Evolutionary conservation across 768 basidiomycete genomes (phyloP), one percentile per base, ranked within the genome.

Genomic region (Pleurotus salmoneostramineus): DNA sequence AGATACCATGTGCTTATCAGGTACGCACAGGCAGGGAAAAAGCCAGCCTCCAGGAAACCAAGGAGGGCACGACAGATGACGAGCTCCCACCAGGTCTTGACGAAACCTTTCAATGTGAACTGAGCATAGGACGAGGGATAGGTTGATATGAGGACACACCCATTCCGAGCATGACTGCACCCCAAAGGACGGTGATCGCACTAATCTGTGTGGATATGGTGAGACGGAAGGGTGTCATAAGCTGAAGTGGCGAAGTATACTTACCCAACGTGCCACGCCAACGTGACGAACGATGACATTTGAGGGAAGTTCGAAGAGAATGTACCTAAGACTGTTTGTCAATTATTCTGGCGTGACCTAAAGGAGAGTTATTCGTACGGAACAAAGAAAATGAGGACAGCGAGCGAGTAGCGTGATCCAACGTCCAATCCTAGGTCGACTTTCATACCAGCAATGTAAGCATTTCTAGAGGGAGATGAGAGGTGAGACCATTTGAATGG

Each of bases 171-270:
- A 55, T 55, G 37, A 32, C 40, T 14, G 52, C 15, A n/a, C 52
- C 52, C 52, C 52, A 55, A n/a, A 55, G 40, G 11, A 55, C n/a
- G 7, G 52, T 55, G 40, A 55, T 55, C 8, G 27, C 3, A 10
- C 52, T 40, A 32, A 55, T 55, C 52, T 55, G 32, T 17, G 36
- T 1, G 14, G 14, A n/a, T 10, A 31, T 27, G 43, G 15, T 5
- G 17, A 27, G 17, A 42, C 21, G 21, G 21, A 27, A 27, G 21
- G 7, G 27, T 12, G 36, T 6, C 14, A 27, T 27, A 27, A 3
- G 21, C 12, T 17, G 17, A 37, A 69, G 33, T 75, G 51, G 4
- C 73, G 70, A 27, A 68, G 21, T 27, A 72, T 56, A 74, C 52
- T 31, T 42, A 55, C 52, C 52, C 52, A 55, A 37, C 52, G 52